Conservation (phyloP, 345 rosid genomes). For the Camelina laxa region DNA sequence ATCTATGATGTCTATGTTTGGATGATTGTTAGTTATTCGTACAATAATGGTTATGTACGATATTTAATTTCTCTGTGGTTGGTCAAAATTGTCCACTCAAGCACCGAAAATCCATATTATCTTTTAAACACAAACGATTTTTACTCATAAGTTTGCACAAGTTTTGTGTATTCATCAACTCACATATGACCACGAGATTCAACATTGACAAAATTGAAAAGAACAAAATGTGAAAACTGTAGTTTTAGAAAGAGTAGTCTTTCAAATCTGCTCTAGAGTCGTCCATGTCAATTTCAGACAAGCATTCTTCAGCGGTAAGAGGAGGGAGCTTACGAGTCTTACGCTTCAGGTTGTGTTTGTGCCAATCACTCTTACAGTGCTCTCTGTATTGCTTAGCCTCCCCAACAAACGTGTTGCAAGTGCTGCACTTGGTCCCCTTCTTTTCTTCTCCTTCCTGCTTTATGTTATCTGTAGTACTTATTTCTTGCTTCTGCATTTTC, state of each 20-base stretch:
- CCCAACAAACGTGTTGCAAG: slow-evolving; percentile 77
- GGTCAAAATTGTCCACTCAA: not conserved
- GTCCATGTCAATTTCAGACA: slow-evolving; percentile 66
- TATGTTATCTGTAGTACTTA: slow-evolving; percentile 47
- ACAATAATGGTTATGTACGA: not conserved
- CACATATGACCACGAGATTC: slow-evolving; percentile 16
- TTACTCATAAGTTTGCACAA: not conserved
- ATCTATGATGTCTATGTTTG: not conserved
- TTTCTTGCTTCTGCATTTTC: slow-evolving; percentile 62
- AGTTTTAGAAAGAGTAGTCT: slow-evolving; percentile 85
- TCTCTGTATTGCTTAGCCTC: slow-evolving; percentile 84
- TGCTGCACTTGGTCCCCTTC: slow-evolving; percentile 82
- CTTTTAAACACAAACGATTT: not conserved
- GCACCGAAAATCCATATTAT: not conserved
- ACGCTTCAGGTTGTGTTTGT: slow-evolving; percentile 90
- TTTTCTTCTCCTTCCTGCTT: slow-evolving; percentile 45
- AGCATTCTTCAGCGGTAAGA: slow-evolving; percentile 77
- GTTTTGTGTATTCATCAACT: slow-evolving; percentile 1
- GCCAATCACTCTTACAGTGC: slow-evolving; percentile 97
- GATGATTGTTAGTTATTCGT: not conserved
- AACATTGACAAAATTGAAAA: not conserved
- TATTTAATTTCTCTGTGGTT: not conserved
- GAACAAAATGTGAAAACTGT: not conserved
- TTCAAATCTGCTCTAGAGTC: slow-evolving; percentile 77
- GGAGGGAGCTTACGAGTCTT: slow-evolving; percentile 89